Percentiles rank a stretch among this genome's conserved stretches.
phyloP scores from a whole-genome alignment of 129 eudicot species.

The Scalesia atractyloides region DNA sequence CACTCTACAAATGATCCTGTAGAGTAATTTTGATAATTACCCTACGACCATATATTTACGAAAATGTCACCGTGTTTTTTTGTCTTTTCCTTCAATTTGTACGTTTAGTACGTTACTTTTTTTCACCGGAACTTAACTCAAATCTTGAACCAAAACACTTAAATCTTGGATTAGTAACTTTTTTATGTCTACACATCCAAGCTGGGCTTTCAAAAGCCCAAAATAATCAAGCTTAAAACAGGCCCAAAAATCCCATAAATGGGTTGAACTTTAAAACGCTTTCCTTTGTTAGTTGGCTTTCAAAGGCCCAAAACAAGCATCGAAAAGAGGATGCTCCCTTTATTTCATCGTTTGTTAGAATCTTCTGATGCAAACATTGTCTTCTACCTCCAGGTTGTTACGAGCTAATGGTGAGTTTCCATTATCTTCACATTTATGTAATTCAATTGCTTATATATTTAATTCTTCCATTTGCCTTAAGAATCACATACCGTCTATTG shows the following conservation, averaged over 20 bases:
- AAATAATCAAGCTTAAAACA: background rate
- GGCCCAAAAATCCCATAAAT: background rate
- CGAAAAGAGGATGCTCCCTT: background rate
- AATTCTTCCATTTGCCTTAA: slow-evolving; percentile 1
- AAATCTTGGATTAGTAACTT: too few relatives aligned
- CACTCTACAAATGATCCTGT: too few relatives aligned
- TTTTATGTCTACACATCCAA: background rate
- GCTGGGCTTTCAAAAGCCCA: background rate
- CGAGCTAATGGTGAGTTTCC: slow-evolving; percentile 20
- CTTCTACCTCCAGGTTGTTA: slow-evolving; percentile 19
- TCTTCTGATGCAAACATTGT: slow-evolving; percentile 33
- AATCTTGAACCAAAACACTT: too few relatives aligned
- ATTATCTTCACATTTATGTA: background rate
- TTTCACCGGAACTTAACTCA: too few relatives aligned
- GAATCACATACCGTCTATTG: background rate
- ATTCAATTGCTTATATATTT: background rate
- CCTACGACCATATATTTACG: too few relatives aligned
- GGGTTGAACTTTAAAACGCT: too few relatives aligned
- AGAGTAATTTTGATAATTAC: too few relatives aligned
- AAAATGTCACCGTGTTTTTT: too few relatives aligned
- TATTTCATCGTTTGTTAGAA: slow-evolving; percentile 4
- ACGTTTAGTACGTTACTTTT: too few relatives aligned
- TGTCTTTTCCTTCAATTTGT: too few relatives aligned
- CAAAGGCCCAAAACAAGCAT: slow-evolving; percentile 6
- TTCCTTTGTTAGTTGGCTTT: too few relatives aligned